Base-by-base conservation (phyloP, 495 filamentous ascomycete genomes). In the Sporormia fimetaria region DNA sequence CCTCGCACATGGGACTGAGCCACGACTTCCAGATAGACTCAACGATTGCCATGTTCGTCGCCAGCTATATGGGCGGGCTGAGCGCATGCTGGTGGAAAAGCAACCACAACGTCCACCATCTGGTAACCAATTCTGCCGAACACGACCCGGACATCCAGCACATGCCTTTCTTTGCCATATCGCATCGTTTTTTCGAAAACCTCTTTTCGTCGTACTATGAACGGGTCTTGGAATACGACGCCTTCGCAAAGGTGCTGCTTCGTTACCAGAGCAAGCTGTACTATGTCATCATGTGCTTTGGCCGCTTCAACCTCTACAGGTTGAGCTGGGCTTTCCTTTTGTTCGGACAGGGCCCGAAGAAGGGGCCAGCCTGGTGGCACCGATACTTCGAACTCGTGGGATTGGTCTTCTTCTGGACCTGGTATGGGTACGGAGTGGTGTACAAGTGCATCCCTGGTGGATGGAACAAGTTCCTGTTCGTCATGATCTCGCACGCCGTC, bases 61-160 rank as follows among this genome's bases (percentile, higher is more conserved):
- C 90, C 16, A 78, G 93, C 57, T 98, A 81, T 51, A 65, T 87
- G 2, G 90, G 90, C 15, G 90, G 90, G 3, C 63, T 98, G n/a
- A 90, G 83, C 31, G 45, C 90, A 10, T 83, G 88, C 7, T 98
- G 90, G 90, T 98, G 90, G 90, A 98, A 98, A 60, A 71, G 74
- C 38, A 95, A 77, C 59, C 90, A 98, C 64, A 98, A 98, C 60
- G 90, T 98, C 18, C 90, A 98, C 58, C 90, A 98, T 52, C 86
- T 98, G 51, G 82, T 98, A 23, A 98, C 90, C 12, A 98, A 98
- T 62, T 81, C 80, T 33, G 84, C 90, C 17, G 90, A 95, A 57
- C 90, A 98, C 59, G 90, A 98, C 57, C 90, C 90, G 1, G 90
- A 98, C 60, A 98, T 95, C 46, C 78, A 98, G 60, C 86, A 94